These are phyloP conservation scores for Panicum hallii DNA, from an alignment of 202 grass and related monocot species.

Conservation along the genomic window DNA sequence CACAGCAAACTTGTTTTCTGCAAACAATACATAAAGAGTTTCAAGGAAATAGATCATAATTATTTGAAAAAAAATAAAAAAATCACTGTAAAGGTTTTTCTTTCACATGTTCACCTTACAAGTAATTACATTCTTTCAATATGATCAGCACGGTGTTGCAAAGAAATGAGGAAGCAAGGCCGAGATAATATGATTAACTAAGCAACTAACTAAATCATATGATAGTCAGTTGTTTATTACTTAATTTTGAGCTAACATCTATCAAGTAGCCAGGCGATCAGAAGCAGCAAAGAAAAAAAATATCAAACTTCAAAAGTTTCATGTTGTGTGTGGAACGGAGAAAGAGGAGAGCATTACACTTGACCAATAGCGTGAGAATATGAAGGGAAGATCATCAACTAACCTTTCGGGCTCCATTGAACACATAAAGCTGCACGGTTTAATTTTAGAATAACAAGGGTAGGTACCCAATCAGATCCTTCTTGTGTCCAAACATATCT, in stretches of 20 bases:
- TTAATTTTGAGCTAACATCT: conserved; percentile 14
- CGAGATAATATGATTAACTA: conserved; percentile 1
- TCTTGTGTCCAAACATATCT: conserved; percentile 99
- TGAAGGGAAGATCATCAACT: conserved; percentile 12
- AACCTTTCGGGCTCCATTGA: conserved; percentile 98
- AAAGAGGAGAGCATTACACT: conserved; percentile 21
- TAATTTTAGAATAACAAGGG: conserved; percentile 96
- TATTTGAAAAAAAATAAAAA: not conserved
- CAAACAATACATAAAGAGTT: conserved; percentile 39
- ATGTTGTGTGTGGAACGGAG: conserved; percentile 1
- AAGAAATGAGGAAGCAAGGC: not conserved
- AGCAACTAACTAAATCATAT: not conserved
- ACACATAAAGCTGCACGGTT: conserved; percentile 97
- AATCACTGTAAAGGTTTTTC: not conserved
- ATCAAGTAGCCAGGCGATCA: not conserved
- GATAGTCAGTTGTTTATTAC: not conserved
- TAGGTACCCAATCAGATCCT: conserved; percentile 93
- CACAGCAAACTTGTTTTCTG: conserved; percentile 99
- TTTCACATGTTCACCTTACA: not conserved
- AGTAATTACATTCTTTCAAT: conserved; percentile 3
- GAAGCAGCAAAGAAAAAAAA: conserved; percentile 21
- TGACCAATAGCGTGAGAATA: not conserved
- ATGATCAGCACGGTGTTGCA: not conserved
- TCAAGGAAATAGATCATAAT: not conserved
- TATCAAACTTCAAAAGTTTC: not conserved